Conservation (phyloP, 2,329 filamentous ascomycete genomes). For the Fusarium mangiferae region DNA sequence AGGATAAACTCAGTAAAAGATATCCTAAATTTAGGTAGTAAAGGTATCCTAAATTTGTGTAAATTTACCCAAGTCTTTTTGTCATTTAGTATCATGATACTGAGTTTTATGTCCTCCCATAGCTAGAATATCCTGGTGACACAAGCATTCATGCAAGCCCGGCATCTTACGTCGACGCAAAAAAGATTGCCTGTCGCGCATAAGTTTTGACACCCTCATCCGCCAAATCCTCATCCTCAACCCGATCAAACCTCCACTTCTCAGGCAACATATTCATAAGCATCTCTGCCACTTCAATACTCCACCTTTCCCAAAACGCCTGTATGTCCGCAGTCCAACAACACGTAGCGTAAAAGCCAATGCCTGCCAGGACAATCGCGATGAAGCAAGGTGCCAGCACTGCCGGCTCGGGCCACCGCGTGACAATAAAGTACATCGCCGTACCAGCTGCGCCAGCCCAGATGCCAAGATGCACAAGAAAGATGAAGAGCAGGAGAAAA, state of each 20-base stretch:
- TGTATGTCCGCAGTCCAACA: conserved; percentile 5
- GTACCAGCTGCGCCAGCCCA: conserved; percentile 31
- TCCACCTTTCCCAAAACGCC: background rate
- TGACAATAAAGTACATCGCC: conserved; percentile 45
- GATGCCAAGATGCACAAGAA: conserved; percentile 26
- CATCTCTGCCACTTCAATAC: background rate
- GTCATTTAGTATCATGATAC: too few relatives aligned
- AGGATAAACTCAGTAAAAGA: too few relatives aligned
- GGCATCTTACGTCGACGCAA: background rate
- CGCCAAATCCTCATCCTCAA: conserved; percentile 29
- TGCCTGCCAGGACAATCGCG: conserved; percentile 12
- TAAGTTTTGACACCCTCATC: conserved; percentile 20
- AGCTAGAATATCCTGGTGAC: too few relatives aligned
- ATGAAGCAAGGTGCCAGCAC: conserved; percentile 44
- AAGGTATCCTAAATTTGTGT: too few relatives aligned
- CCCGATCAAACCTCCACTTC: conserved; percentile 13
- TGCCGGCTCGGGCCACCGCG: conserved; percentile 41
- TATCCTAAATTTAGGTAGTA: too few relatives aligned
- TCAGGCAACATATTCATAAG: background rate
- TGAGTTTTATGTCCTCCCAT: too few relatives aligned
- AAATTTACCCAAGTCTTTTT: too few relatives aligned
- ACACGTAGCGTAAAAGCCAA: conserved; percentile 14
- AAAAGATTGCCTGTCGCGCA: conserved; percentile 47
- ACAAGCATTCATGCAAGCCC: background rate
- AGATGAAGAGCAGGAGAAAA: background rate